These are phyloP conservation scores for Babesia ovata DNA, from an alignment of 169 alveolate genomes.

Conservation along the genomic window DNA sequence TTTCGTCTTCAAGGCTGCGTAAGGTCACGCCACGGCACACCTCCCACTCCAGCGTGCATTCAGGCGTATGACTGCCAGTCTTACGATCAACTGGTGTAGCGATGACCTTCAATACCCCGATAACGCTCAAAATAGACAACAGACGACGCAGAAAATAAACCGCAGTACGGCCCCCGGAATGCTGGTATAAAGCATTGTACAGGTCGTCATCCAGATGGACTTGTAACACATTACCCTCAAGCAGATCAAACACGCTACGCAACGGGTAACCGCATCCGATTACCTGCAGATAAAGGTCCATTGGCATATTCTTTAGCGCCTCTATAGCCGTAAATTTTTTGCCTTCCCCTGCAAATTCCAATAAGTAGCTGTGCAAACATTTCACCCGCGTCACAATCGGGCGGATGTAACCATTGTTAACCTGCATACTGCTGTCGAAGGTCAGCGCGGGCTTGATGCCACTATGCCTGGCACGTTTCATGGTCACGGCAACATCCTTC, in stretches of 20 bases:
- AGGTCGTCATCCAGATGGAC: constrained; percentile 13
- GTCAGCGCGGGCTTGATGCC: background rate
- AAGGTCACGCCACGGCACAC: constrained; percentile 13
- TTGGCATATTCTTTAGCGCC: constrained; percentile 39
- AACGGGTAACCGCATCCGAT: constrained; percentile 60
- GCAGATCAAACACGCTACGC: constrained; percentile 15
- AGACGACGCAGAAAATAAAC: constrained; percentile 18
- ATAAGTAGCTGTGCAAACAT: constrained; percentile 27
- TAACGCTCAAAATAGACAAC: constrained; percentile 20
- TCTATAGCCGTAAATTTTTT: constrained; percentile 30
- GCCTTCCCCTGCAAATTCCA: constrained; percentile 6
- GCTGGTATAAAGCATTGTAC: background rate
- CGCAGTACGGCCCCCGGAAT: constrained; percentile 24
- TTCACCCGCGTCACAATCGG: constrained; percentile 65
- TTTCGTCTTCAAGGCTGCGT: constrained; percentile 10
- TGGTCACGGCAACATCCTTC: constrained; percentile 43
- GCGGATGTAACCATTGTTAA: constrained; percentile 51
- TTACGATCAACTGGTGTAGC: background rate
- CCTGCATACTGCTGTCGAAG: constrained; percentile 22
- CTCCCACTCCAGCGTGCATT: constrained; percentile 47
- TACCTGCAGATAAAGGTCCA: constrained; percentile 49
- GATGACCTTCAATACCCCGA: constrained; percentile 14
- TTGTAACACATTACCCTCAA: constrained; percentile 14
- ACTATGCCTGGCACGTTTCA: background rate
- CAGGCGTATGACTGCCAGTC: background rate